Evolutionary conservation across 2,329 filamentous ascomycete genomes (phyloP).

Genomic region (Canariomyces notabilis): DNA sequence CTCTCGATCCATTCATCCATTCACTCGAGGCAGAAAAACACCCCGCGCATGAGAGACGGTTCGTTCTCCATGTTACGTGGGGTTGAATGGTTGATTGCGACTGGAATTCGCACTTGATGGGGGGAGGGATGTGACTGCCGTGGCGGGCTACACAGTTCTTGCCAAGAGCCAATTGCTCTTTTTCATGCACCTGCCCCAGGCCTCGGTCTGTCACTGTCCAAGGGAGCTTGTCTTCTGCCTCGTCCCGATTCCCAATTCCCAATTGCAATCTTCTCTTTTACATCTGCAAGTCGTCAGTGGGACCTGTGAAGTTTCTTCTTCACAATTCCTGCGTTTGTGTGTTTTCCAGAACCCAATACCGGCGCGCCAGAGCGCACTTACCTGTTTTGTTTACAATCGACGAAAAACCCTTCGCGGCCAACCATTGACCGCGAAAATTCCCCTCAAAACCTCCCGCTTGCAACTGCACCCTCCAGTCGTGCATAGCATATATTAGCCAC

Average conservation of each 20-base stretch:
- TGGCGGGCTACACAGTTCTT: conserved; percentile 15
- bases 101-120: conserved; percentile 5
- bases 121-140: conserved; percentile 14
- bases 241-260: conserved; percentile 11
- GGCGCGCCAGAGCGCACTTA: background rate
- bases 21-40: conserved; percentile 30
- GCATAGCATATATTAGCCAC: conserved; percentile 19
- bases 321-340: background rate
- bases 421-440: conserved; percentile 21
- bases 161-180: conserved; percentile 21
- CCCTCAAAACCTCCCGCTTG: conserved; percentile 8
- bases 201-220: conserved; percentile 16
- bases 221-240: conserved; percentile 17
- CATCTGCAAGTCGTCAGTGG: conserved; percentile 3
- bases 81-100: no score
- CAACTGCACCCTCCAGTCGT: conserved; percentile 15
- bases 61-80: conserved; percentile 25
- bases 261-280: conserved; percentile 11
- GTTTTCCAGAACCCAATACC: background rate
- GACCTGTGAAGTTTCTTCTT: conserved; percentile 9
- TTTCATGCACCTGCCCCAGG: conserved; percentile 16
- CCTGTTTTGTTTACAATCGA: conserved; percentile 17
- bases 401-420: conserved; percentile 15
- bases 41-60: conserved; percentile 22
- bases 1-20: conserved; percentile 35